phyloP scores from a whole-genome alignment of 129 eudicot species.

The Lonicera japonica region DNA sequence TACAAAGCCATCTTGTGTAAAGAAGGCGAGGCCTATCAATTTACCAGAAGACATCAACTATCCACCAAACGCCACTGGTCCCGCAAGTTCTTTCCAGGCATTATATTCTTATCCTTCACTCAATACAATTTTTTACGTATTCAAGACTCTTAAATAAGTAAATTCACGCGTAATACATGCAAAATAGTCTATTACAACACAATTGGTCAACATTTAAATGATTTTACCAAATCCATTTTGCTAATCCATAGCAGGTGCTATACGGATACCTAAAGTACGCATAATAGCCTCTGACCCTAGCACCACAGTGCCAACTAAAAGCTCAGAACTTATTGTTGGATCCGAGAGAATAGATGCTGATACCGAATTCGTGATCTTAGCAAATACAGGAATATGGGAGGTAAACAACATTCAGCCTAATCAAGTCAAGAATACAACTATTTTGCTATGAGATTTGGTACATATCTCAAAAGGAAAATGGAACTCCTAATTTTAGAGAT shows the following conservation, averaged over 20 bases:
- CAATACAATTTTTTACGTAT: no score
- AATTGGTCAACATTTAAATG: no score
- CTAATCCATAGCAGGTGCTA: conserved; percentile 22
- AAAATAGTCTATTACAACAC: no score
- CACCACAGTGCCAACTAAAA: conserved; percentile 6
- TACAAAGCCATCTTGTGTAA: conserved; percentile 42
- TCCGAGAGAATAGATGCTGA: conserved; percentile 36
- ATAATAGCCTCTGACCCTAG: conserved; percentile 3
- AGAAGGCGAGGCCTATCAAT: conserved; percentile 38
- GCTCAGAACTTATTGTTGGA: conserved; percentile 26
- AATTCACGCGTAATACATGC: no score
- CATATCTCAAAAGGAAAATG: no score
- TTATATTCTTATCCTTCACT: background rate
- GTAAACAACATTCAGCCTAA: no score
- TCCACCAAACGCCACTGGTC: conserved; percentile 30
- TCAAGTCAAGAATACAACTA: no score
- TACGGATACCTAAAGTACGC: conserved; percentile 26
- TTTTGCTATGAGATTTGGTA: no score
- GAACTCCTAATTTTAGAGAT: no score
- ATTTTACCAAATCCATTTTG: background rate
- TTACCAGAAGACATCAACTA: conserved; percentile 22
- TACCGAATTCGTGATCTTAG: conserved; percentile 50
- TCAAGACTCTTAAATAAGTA: no score
- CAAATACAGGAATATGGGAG: conserved; percentile 50
- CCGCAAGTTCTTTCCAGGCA: conserved; percentile 32